A percentile compares a stretch with the other conserved stretches of the same genome.
phyloP scores from a whole-genome alignment of 2,329 filamentous ascomycete species.

The Microthyrium microscopicum region DNA sequence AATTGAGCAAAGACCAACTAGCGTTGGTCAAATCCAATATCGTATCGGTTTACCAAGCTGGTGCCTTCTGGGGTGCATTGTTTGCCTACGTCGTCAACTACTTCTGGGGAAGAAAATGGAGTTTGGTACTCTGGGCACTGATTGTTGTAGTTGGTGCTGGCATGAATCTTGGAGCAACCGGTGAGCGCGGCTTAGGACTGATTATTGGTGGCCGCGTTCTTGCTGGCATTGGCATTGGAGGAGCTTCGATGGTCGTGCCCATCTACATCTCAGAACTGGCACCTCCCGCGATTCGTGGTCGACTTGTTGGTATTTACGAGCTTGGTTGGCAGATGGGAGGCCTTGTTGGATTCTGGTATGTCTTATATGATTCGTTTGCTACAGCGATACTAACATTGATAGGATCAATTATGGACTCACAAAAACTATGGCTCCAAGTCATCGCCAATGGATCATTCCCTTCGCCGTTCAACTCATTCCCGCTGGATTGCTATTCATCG shows the following conservation, averaged over 20 bases:
- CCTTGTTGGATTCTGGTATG: conserved; percentile 34
- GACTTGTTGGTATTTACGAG: conserved; percentile 42
- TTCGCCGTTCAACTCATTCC: conserved; percentile 52
- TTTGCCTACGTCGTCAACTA: conserved; percentile 49
- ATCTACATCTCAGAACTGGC: conserved; percentile 44
- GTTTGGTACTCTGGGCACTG: conserved; percentile 41
- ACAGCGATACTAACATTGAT: conserved; percentile 8
- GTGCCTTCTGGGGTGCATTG: conserved; percentile 67
- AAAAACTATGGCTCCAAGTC: conserved; percentile 25
- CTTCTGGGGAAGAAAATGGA: conserved; percentile 50
- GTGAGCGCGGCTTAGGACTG: conserved; percentile 43
- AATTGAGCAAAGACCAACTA: conserved; percentile 30
- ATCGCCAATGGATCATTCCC: conserved; percentile 31
- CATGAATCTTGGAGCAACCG: conserved; percentile 52
- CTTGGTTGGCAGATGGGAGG: conserved; percentile 38
- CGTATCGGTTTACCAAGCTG: conserved; percentile 66
- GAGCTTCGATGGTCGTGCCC: conserved; percentile 38
- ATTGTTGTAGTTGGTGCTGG: conserved; percentile 57
- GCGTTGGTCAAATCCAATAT: conserved; percentile 56
- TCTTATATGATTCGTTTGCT: neutral
- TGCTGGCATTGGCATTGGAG: conserved; percentile 40
- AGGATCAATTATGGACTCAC: conserved; percentile 27
- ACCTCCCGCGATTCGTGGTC: conserved; percentile 40
- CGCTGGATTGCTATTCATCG: conserved; percentile 37
- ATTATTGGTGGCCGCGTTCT: conserved; percentile 41